These are phyloP conservation scores for Podochytrium sp. DNA, from an alignment of 192 early-diverging fungal genomes.

Conservation along the genomic window DNA sequence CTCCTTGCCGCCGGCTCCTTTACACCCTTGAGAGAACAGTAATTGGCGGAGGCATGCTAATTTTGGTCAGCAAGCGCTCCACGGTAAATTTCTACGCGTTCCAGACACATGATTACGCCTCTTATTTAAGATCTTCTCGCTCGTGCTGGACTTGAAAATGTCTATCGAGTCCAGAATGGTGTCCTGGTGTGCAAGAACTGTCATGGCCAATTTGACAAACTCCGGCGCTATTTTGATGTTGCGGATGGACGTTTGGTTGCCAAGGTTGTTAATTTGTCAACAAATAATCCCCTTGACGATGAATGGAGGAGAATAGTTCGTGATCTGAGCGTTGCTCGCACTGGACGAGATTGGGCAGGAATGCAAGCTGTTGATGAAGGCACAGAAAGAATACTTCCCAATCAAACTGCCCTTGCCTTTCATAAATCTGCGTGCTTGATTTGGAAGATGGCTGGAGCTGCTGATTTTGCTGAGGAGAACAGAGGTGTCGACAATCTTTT, in stretches of 20 bases:
- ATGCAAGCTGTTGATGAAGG: no score
- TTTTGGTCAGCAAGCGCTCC: no score
- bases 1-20: no score
- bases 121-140: background rate
- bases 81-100: no score
- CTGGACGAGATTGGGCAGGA: no score
- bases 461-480: background rate
- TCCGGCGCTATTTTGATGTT: conserved; percentile 24
- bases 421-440: conserved; percentile 1
- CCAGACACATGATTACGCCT: no score
- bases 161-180: conserved; percentile 32
- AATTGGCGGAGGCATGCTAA: no score
- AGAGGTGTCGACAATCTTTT: background rate
- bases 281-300: no score
- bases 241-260: conserved; percentile 22
- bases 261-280: conserved; percentile 28
- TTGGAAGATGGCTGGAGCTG: conserved; percentile 3
- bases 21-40: no score
- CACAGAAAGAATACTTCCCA: background rate
- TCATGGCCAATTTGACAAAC: conserved; percentile 23
- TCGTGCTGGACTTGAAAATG: background rate
- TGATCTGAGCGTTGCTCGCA: no score
- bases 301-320: no score
- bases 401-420: conserved; percentile 4
- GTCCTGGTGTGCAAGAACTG: conserved; percentile 22